Conservation (phyloP, 1,284 basidiomycete species). For the Testicularia cyperi region DNA sequence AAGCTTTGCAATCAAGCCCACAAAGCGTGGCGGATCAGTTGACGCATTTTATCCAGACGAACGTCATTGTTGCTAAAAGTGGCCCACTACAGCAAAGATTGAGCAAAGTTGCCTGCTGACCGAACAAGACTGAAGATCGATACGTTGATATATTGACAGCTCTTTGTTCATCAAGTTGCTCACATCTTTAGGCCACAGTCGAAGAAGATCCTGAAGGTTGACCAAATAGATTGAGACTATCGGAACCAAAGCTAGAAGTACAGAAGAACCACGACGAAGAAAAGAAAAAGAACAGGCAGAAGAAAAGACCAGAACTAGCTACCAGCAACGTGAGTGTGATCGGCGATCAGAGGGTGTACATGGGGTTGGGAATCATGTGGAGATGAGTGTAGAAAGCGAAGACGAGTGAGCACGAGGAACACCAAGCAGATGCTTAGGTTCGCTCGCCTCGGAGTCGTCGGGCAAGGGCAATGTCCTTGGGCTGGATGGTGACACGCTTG, state of each 20-base stretch:
- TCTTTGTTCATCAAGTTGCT: too few species aligned
- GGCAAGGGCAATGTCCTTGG: slow-evolving; percentile 60
- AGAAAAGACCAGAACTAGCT: slow-evolving; percentile 38
- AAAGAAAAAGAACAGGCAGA: slow-evolving; percentile 13
- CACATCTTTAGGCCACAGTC: too few species aligned
- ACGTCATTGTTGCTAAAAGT: too few species aligned
- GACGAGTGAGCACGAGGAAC: slow-evolving; percentile 1
- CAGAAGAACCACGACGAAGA: slow-evolving; percentile 28
- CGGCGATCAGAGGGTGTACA: slow-evolving; percentile 27
- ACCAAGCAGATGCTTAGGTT: slow-evolving; percentile 26
- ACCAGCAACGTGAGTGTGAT: slow-evolving; percentile 42
- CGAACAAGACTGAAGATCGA: too few species aligned
- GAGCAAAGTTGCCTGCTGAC: too few species aligned
- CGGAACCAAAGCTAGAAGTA: slow-evolving; percentile 27
- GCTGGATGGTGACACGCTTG: slow-evolving; percentile 60
- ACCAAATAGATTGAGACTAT: slow-evolving; percentile 27
- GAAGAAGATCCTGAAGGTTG: slow-evolving; percentile 1
- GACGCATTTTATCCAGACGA: too few species aligned
- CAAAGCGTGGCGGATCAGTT: too few species aligned
- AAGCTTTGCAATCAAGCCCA: too few species aligned
- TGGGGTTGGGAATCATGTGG: not conserved
- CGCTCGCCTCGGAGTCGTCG: slow-evolving; percentile 60
- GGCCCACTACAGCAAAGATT: too few species aligned
- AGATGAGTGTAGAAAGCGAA: too few species aligned
- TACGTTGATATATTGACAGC: too few species aligned